Percentiles rank a stretch among this genome's conserved stretches.
phyloP scores from a whole-genome alignment of 2,329 filamentous ascomycete genomes.

The Paecilomyces niveus region DNA sequence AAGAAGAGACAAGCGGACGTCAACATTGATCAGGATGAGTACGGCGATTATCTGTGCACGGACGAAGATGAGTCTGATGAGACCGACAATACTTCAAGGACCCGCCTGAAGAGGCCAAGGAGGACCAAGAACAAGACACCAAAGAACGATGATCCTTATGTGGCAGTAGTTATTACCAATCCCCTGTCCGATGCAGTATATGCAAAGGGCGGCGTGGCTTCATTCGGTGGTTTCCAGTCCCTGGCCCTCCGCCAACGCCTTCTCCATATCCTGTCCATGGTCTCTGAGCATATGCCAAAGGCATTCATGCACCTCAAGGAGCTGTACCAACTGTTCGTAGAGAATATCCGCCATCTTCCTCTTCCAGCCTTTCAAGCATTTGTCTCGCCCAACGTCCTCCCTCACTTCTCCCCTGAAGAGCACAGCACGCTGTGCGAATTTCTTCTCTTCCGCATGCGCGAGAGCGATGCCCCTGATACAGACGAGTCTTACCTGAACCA shows the following conservation, averaged over 20 bases:
- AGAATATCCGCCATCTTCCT: slow-evolving; percentile 40
- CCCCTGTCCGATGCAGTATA: slow-evolving; percentile 8
- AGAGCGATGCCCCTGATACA: slow-evolving; percentile 31
- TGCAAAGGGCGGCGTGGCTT: slow-evolving; percentile 15
- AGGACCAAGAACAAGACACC: slow-evolving; percentile 8
- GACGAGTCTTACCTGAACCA: slow-evolving; percentile 42
- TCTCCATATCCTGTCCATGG: slow-evolving; percentile 33
- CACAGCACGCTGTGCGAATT: slow-evolving; percentile 48
- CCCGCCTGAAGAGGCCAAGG: slow-evolving; percentile 26
- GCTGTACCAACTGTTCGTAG: slow-evolving; percentile 37
- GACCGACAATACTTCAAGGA: slow-evolving; percentile 11
- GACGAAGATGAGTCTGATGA: slow-evolving; percentile 30
- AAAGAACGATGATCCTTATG: neutral
- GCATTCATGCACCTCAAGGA: slow-evolving; percentile 31
- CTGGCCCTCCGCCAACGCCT: slow-evolving; percentile 41
- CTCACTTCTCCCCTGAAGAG: slow-evolving; percentile 28
- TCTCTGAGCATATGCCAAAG: slow-evolving; percentile 27
- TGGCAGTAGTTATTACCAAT: slow-evolving; percentile 3
- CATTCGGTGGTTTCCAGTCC: slow-evolving; percentile 31
- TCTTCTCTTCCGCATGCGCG: slow-evolving; percentile 45
- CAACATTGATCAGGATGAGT: slow-evolving; percentile 39
- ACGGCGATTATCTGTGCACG: slow-evolving; percentile 37
- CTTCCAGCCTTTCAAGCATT: slow-evolving; percentile 41
- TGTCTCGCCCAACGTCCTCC: slow-evolving; percentile 38
- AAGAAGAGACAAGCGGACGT: slow-evolving; percentile 36